Evolutionary conservation across 768 basidiomycete species (phyloP), one percentile per base, ranked within the genome.

Genomic region (Tylopilus sp.): DNA sequence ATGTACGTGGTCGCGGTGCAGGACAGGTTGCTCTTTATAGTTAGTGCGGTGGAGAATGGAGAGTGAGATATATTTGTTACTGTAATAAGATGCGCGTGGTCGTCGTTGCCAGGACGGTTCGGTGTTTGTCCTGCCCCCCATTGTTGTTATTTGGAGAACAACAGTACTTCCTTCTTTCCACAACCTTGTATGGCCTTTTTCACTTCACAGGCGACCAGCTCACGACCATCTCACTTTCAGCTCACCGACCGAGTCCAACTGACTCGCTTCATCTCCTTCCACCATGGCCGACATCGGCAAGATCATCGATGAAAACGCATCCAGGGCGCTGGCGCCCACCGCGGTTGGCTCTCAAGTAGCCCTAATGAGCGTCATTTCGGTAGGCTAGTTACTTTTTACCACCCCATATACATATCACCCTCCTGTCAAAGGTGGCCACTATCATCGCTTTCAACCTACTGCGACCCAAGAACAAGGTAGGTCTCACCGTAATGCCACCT

Each of bases 381-480:
- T 90, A 69, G 54, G 85, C 75, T 17, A 30, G 35, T 25, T 21
- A 26, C 33, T 7, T 38, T 39, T 13, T 51, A 21, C n/a, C 33
- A 42, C 26, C 17, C 18, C 35, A 28, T 10, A 11, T 39, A 15
- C 17, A 38, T 30, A 60, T 52, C 50, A 48, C 40, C 28, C 26
- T 56, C 10, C 30, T 41, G n/a, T 17, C 33, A 89, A 18, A 36
- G 88, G 64, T 80, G 39, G 77, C 75, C 53, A 88, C 89, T 17
- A 72, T 91, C 43, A 55, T 91, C 40, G 72, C 79, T 35, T 98
- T 98, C 74, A 95, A 93, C 55, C 42, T 87, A 57, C 74, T 98
- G 43, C 84, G 95, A 33, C 95, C 95, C 12, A 83, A 84, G 59
- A 95, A 97, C 76, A 92, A 90, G 79, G 88, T 85, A 62, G 35